Evolutionary conservation across 2,329 filamentous ascomycete genomes (phyloP), one percentile per base, ranked within the genome.

Genomic region (Pseudofabraea citricarpa): DNA sequence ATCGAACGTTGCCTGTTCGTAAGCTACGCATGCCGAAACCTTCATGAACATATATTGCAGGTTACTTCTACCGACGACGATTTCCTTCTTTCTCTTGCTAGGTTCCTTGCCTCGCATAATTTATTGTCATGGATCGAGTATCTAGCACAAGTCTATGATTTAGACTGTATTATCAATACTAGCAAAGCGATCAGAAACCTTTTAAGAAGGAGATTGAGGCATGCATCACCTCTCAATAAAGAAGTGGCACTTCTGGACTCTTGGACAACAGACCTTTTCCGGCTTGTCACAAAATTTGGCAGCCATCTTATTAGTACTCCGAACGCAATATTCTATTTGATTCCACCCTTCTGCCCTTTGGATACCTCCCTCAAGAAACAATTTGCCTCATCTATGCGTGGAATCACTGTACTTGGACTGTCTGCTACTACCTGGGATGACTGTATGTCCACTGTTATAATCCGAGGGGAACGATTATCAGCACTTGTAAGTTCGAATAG

Each of bases 281-380:
- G 58, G 1, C 40, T 67, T 4, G 56, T 54, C 0, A 58, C 56
- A 2, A 60, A 62, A 31, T 68, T 68, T 51, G 57, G 53, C 8
- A 46, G 46, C 12, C 51, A 53, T 6, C 45, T 68, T 2, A 16
- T 51, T 5, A 31, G 37, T 7, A 54, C 48, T 4, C 63, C 64
- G 13, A 43, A 50, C 2, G 56, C 63, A 3, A 65, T 67, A 13
- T 60, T 61, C 44, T 56, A 50, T 27, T 50, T 64, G 1, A 58
- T 66, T n/a, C 63, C 59, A 2, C 60, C 64, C 3, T 55, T 67
- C 37, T 66, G 63, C 43, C 64, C 64, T 8, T 38, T 46, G 2
- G 45, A 47, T 5, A 53, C 41, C 20, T 42, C 48, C 2, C 40
- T 50, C 10, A 40, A 44, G 15, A 55, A 47, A 40, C 47, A 50